phyloP scores from a whole-genome alignment of 176 grass and related monocot genomes.

The Chloris gayana region DNA sequence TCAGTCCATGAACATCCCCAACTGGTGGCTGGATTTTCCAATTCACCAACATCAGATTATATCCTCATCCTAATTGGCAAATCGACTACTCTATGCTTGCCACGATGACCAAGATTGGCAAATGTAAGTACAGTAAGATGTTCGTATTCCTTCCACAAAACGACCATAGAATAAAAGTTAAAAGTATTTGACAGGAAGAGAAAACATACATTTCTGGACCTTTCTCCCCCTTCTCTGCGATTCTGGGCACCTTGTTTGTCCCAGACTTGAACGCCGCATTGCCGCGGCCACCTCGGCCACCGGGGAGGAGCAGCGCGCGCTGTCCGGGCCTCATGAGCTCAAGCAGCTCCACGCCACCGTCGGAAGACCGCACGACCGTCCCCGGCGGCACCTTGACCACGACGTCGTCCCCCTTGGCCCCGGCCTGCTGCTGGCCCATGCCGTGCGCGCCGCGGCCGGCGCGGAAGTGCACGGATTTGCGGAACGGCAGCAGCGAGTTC shows the following conservation, averaged over 20 bases:
- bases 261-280: conserved; percentile 91
- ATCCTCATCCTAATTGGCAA: background rate
- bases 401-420: conserved; percentile 85
- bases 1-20: background rate
- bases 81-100: background rate
- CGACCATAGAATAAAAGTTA: background rate
- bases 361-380: conserved; percentile 67
- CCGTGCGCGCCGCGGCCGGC: conserved; percentile 78
- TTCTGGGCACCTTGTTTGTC: conserved; percentile 79
- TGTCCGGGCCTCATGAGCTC: conserved; percentile 78
- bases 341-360: conserved; percentile 60
- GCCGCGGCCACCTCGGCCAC: conserved; percentile 84
- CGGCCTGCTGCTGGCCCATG: conserved; percentile 78
- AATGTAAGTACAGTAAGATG: background rate
- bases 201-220: conserved; percentile 86
- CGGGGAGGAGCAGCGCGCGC: conserved; percentile 70
- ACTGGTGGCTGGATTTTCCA: background rate
- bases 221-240: conserved; percentile 94
- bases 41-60: too few relatives aligned
- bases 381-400: conserved; percentile 88
- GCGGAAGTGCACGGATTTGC: conserved; percentile 88
- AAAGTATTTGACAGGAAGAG: background rate
- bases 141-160: background rate
- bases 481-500: conserved; percentile 93
- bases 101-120: background rate